phyloP scores from a whole-genome alignment of 495 filamentous ascomycete genomes.

The Podospora fimiseda region DNA sequence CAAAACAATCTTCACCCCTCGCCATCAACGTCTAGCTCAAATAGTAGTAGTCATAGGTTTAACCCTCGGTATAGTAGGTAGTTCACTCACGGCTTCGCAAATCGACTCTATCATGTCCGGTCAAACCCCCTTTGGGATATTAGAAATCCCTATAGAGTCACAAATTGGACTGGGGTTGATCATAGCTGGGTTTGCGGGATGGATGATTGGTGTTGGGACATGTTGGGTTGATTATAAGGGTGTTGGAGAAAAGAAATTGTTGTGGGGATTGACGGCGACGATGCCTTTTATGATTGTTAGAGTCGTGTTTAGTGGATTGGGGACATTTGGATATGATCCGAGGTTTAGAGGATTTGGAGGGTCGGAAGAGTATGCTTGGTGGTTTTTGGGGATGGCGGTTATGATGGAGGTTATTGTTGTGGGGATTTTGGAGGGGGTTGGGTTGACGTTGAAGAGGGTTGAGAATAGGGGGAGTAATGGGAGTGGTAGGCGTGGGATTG shows the following conservation, averaged over 20 bases:
- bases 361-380: conserved; percentile 15
- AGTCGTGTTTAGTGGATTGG: conserved; percentile 26
- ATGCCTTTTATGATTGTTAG: conserved; percentile 37
- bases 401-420: conserved; percentile 35
- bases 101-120: conserved; percentile 6
- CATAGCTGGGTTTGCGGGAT: conserved; percentile 24
- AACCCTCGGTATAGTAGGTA: conserved; percentile 29
- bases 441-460: conserved; percentile 24
- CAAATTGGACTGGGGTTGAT: conserved; percentile 24
- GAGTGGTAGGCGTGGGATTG: not conserved
- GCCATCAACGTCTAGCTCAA: conserved; percentile 19
- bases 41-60: conserved; percentile 23
- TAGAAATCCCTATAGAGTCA: conserved; percentile 16
- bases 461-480: not conserved
- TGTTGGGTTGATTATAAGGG: conserved; percentile 21
- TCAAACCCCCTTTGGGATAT: conserved; percentile 3
- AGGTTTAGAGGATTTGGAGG: conserved; percentile 25
- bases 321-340: conserved; percentile 19
- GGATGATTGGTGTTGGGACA: conserved; percentile 17
- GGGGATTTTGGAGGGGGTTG: conserved; percentile 25
- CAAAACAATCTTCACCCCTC: conserved; percentile 16
- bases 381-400: conserved; percentile 27
- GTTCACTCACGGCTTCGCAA: conserved; percentile 5
- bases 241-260: conserved; percentile 31
- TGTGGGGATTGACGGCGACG: conserved; percentile 25